Evolutionary conservation across 176 grass and related monocot species (phyloP), one percentile per base, ranked within the genome.

Genomic region (Eragrostis nindensis): DNA sequence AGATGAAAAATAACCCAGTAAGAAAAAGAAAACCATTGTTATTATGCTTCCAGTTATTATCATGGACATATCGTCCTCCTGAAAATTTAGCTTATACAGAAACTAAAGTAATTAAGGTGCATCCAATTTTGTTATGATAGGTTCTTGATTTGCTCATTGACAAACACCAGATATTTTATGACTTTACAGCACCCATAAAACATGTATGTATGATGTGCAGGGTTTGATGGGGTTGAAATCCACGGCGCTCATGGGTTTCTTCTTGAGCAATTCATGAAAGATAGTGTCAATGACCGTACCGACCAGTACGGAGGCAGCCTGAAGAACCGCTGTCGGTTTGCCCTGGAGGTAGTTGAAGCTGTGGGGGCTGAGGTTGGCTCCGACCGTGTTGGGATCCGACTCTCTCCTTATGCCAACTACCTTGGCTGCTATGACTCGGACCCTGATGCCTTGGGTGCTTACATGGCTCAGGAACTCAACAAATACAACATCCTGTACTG

Each of bases 201-300:
- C n/a, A n/a, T 38, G 68, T 25, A 47, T 59, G 1, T 40, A 13
- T 74, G 19, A 57, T 15, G 39, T 70, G 53, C 46, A 89, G 86
- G 89, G 27, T 94, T 91, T 55, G 89, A 94, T 3, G 92, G 89
- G 22, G 89, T 94, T 18, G 92, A 94, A 62, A 89, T 92, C 9
- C 89, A 89, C 17, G 78, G 80, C 10, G 89, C 86, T 0, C 63
- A 89, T 48, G 88, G 86, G 45, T 89, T 85, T 64, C 62, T 92
- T 27, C 48, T 94, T 2, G 78, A 94, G 71, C 89, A 94, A 48
- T 91, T 92, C 62, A 82, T 87, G 72, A 90, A 92, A 71, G 81
- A 87, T 15, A 48, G 77, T 3, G 81, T 63, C 32, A 87, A 90
- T 24, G 77, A 90, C n/a, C 92, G 71, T 41, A 70, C 56, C 0